A percentile compares a stretch with the other conserved stretches of the same genome.
phyloP scores from a whole-genome alignment of 2,329 filamentous ascomycete genomes.

The Zarea fungicola region DNA sequence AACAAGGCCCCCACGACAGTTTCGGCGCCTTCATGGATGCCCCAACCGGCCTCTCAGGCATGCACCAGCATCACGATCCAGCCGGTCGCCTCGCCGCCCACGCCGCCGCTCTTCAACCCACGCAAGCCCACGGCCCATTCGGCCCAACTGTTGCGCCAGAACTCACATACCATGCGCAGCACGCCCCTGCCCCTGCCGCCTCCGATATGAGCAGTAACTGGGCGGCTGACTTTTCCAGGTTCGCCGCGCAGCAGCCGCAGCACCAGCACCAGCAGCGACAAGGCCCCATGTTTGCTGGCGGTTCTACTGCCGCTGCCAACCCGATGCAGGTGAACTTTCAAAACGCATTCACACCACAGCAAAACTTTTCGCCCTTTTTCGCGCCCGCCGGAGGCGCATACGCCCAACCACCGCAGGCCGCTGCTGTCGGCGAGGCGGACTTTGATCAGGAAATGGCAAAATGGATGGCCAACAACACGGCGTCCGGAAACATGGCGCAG shows the following conservation, averaged over 20 bases:
- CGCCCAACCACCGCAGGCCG: constrained; percentile 20
- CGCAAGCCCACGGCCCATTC: constrained; percentile 16
- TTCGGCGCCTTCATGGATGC: constrained; percentile 33
- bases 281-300: constrained; percentile 19
- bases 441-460: constrained; percentile 36
- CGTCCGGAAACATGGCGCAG: constrained; percentile 28
- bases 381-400: constrained; percentile 22
- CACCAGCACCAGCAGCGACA: constrained; percentile 17
- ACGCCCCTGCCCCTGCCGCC: constrained; percentile 20
- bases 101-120: constrained; percentile 27
- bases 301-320: constrained; percentile 19
- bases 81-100: constrained; percentile 31
- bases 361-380: constrained; percentile 25
- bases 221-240: constrained; percentile 34
- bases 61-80: constrained; percentile 28
- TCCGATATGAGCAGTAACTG: constrained; percentile 25
- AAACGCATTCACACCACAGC: constrained; percentile 24
- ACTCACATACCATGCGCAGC: constrained; percentile 17
- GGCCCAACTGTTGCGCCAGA: constrained; percentile 19
- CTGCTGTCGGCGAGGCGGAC: constrained; percentile 24
- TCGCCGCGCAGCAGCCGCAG: constrained; percentile 19
- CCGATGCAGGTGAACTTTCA: constrained; percentile 26
- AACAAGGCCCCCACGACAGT: constrained; percentile 24
- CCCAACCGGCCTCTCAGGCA: constrained; percentile 22
- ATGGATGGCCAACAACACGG: constrained; percentile 35